Percentiles rank a stretch among this genome's conserved stretches.
phyloP scores from a whole-genome alignment of 2,329 filamentous ascomycete species.

The Seiridium cupressi region DNA sequence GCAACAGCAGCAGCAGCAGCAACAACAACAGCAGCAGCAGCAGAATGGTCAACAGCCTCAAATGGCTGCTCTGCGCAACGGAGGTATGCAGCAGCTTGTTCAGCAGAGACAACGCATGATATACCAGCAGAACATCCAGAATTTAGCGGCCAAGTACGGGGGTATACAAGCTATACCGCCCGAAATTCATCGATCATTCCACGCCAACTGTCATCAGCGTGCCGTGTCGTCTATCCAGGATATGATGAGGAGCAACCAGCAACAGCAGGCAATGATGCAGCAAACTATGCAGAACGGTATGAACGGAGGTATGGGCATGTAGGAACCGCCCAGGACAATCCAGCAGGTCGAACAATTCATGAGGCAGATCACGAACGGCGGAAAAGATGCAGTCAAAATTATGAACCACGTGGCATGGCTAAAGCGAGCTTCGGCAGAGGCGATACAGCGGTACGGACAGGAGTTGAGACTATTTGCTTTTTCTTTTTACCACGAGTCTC shows the following conservation, averaged over 20 bases:
- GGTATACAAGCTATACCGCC: slow-evolving; percentile 43
- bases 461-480: not conserved
- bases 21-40: slow-evolving; percentile 17
- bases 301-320: slow-evolving; percentile 38
- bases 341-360: slow-evolving; percentile 2
- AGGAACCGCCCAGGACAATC: not conserved
- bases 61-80: not conserved
- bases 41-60: slow-evolving; percentile 13
- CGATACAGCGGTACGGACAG: not conserved
- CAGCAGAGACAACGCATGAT: slow-evolving; percentile 34
- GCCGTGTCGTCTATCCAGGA: slow-evolving; percentile 25
- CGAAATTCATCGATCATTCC: slow-evolving; percentile 44
- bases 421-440: not conserved
- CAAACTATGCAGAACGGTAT: slow-evolving; percentile 41
- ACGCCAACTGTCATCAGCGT: slow-evolving; percentile 35
- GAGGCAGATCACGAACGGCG: slow-evolving; percentile 9
- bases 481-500: no score
- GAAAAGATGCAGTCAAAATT: not conserved
- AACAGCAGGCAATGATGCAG: slow-evolving; percentile 32
- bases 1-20: slow-evolving; percentile 20
- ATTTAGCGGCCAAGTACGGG: slow-evolving; percentile 35
- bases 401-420: not conserved
- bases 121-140: slow-evolving; percentile 36
- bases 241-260: slow-evolving; percentile 17
- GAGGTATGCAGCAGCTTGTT: slow-evolving; percentile 23